phyloP scores from a whole-genome alignment of 2,329 filamentous ascomycete genomes.

The Paraconiothyrium brasiliense region DNA sequence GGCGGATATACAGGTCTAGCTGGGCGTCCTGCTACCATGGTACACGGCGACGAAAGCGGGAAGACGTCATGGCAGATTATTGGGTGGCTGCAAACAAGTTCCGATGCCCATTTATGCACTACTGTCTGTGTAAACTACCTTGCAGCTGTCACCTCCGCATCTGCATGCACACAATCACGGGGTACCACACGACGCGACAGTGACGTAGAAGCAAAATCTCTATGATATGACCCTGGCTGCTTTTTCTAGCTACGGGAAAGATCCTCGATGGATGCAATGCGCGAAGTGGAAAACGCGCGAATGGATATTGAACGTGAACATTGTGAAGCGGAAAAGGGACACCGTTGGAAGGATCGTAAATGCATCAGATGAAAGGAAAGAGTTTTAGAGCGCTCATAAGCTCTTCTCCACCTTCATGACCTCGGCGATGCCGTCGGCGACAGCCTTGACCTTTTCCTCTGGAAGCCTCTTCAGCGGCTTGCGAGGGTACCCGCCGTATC shows the following conservation, averaged over 20 bases:
- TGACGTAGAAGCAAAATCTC: not conserved
- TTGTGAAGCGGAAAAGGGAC: not conserved
- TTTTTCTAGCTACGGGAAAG: not conserved
- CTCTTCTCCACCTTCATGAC: constrained; percentile 71
- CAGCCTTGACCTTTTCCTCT: constrained; percentile 60
- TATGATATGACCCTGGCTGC: not conserved
- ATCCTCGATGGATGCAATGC: not conserved
- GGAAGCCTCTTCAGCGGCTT: constrained; percentile 74
- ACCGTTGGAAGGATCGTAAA: not conserved
- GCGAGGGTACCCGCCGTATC: constrained; percentile 81
- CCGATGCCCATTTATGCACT: too few relatives aligned
- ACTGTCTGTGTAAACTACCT: too few relatives aligned
- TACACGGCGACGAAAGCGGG: too few relatives aligned
- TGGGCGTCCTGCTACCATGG: too few relatives aligned
- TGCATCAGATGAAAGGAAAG: not conserved
- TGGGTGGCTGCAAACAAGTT: too few relatives aligned
- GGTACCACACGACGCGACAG: too few relatives aligned
- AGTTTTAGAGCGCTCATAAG: constrained; percentile 34
- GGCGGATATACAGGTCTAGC: too few relatives aligned
- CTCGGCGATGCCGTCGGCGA: constrained; percentile 60
- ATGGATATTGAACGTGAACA: not conserved
- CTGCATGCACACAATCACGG: too few relatives aligned
- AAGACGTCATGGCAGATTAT: too few relatives aligned
- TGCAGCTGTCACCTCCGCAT: too few relatives aligned
- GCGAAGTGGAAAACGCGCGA: not conserved